A percentile compares a stretch with the other conserved stretches of the same genome.
Conservation (phyloP, 345 rosid species). For the Pugionium cornutum region DNA sequence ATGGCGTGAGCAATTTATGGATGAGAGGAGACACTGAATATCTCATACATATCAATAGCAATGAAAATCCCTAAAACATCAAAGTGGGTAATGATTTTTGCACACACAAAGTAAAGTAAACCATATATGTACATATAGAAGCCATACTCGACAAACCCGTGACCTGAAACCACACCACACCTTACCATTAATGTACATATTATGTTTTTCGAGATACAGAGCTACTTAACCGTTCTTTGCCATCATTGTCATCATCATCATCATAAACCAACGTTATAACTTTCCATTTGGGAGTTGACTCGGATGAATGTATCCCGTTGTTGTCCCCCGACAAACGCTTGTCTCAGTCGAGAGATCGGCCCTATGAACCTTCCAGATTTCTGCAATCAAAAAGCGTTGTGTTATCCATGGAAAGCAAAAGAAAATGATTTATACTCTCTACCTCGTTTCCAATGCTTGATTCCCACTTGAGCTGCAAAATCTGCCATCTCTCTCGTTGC, state of each 20-base stretch:
- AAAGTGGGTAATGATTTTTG: too few relatives aligned
- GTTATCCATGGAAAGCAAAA: background rate
- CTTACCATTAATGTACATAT: too few relatives aligned
- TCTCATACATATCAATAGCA: too few relatives aligned
- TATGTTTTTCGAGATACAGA: too few relatives aligned
- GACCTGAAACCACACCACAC: too few relatives aligned
- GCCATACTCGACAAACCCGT: too few relatives aligned
- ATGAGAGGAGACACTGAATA: too few relatives aligned
- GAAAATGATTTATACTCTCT: background rate
- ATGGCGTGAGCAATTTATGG: too few relatives aligned
- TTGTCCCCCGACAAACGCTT: constrained; percentile 76
- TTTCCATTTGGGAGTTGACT: constrained; percentile 52
- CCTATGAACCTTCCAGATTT: constrained; percentile 65
- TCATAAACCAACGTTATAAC: constrained; percentile 29
- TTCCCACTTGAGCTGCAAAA: constrained; percentile 80
- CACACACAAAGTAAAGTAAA: too few relatives aligned
- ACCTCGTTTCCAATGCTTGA: constrained; percentile 72
- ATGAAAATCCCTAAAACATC: too few relatives aligned
- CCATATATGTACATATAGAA: too few relatives aligned
- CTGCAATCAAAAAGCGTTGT: constrained; percentile 39
- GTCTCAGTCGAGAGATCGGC: constrained; percentile 76
- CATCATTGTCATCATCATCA: constrained; percentile 34
- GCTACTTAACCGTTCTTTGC: background rate
- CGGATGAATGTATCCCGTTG: constrained; percentile 62
- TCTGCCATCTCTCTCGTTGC: constrained; percentile 94